A percentile compares a stretch with the other conserved stretches of the same genome.
Evolutionary conservation across 116 monocot genomes (phyloP).

Genomic region (Posidonia oceanica): DNA sequence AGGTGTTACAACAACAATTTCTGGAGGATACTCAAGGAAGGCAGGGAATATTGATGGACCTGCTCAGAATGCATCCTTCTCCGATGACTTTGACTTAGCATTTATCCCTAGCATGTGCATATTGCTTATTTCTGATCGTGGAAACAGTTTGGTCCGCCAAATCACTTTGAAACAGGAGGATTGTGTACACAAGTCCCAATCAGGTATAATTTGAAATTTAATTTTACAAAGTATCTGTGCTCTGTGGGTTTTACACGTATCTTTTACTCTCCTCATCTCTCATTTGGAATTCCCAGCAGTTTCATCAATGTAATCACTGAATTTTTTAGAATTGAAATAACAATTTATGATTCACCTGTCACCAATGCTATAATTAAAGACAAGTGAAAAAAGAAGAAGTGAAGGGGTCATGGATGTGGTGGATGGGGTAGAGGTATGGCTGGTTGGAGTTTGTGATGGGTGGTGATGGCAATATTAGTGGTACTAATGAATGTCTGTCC

Average conservation of each 20-base stretch:
- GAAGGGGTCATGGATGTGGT: too few species aligned
- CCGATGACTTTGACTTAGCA: slow-evolving; percentile 42
- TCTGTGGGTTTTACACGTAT: not conserved
- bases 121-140: slow-evolving; percentile 53
- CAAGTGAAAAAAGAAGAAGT: too few species aligned
- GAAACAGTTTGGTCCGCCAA: slow-evolving; percentile 41
- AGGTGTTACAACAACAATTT: slow-evolving; percentile 63
- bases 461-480: too few species aligned
- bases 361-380: too few species aligned
- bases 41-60: slow-evolving; percentile 49
- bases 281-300: too few species aligned
- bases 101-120: slow-evolving; percentile 44
- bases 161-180: slow-evolving; percentile 47
- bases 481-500: too few species aligned
- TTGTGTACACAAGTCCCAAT: slow-evolving; percentile 20
- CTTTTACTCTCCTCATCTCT: too few species aligned
- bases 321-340: too few species aligned
- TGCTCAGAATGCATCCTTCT: slow-evolving; percentile 73
- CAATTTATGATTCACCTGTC: too few species aligned
- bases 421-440: too few species aligned
- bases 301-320: too few species aligned
- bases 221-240: not conserved
- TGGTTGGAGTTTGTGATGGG: too few species aligned
- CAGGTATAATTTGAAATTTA: slow-evolving; percentile 15
- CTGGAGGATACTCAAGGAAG: slow-evolving; percentile 45